phyloP scores from a whole-genome alignment of 2,329 filamentous ascomycete species.

The Ascomycota sp. region DNA sequence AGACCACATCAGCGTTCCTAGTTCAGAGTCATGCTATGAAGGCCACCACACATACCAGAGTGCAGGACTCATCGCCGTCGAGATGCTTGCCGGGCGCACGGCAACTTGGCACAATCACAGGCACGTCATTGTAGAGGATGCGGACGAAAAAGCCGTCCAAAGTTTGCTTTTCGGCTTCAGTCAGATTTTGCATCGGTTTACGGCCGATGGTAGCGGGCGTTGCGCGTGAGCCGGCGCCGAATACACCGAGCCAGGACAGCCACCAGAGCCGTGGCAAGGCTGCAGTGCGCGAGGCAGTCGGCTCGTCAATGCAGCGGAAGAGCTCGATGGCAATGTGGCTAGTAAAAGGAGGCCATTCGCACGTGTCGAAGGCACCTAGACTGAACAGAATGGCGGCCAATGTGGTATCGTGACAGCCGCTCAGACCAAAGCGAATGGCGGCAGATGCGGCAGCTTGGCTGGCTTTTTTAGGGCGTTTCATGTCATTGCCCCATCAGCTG shows the following conservation, averaged over 20 bases:
- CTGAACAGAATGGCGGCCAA: conserved; percentile 60
- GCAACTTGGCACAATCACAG: conserved; percentile 70
- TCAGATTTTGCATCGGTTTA: conserved; percentile 34
- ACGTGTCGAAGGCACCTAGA: conserved; percentile 54
- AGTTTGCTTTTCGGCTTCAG: conserved; percentile 31
- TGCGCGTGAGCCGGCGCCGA: conserved; percentile 5
- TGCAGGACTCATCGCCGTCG: conserved; percentile 72
- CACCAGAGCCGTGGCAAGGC: conserved; percentile 5
- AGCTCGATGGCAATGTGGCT: conserved; percentile 82
- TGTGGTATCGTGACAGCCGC: conserved; percentile 86
- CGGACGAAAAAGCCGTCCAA: conserved; percentile 71
- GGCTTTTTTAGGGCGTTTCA: no score
- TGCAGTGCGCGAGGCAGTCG: neutral
- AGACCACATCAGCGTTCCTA: conserved; percentile 1
- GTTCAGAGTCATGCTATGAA: neutral
- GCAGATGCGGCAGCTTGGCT: conserved; percentile 4
- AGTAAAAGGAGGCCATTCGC: conserved; percentile 80
- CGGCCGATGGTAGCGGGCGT: conserved; percentile 31
- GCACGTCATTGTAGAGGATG: conserved; percentile 72
- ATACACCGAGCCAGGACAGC: conserved; percentile 9
- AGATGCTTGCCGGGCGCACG: conserved; percentile 59
- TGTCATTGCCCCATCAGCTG: conserved; percentile 14
- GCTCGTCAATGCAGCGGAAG: conserved; percentile 31
- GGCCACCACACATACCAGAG: conserved; percentile 37
- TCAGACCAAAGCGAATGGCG: conserved; percentile 54